A percentile compares a stretch with the other conserved stretches of the same genome.
Evolutionary conservation across 345 rosid species (phyloP).

Genomic region (Combretum micranthum): DNA sequence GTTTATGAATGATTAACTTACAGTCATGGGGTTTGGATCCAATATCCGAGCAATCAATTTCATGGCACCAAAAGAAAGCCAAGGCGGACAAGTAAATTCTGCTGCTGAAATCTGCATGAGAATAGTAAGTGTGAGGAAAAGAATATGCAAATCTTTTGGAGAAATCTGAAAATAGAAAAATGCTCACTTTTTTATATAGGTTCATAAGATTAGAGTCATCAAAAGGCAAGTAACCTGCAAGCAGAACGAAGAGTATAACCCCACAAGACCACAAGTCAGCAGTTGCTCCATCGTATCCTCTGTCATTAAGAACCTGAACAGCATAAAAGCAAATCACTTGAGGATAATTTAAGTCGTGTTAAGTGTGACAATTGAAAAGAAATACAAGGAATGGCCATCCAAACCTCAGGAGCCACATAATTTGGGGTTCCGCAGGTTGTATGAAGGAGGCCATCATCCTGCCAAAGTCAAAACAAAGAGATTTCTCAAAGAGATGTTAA

Average conservation of each 20-base stretch:
- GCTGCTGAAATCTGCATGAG: constrained; percentile 72
- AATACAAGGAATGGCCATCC: constrained; percentile 6
- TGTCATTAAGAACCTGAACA: constrained; percentile 82
- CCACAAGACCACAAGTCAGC: constrained; percentile 99
- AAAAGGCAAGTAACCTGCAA: constrained; percentile 99
- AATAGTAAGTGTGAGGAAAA: constrained; percentile 10
- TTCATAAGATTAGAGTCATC: constrained; percentile 94
- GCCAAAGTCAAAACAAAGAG: constrained; percentile 18
- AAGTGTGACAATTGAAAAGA: background rate
- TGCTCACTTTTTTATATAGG: constrained; percentile 93
- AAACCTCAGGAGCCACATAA: constrained; percentile 97
- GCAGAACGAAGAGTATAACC: constrained; percentile 90
- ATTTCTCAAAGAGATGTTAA: background rate
- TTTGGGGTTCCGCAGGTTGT: constrained; percentile 97
- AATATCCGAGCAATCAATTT: constrained; percentile 75
- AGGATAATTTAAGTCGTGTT: background rate
- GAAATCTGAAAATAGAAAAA: constrained; percentile 16
- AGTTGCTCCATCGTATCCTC: constrained; percentile 94
- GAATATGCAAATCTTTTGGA: constrained; percentile 9
- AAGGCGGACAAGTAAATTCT: constrained; percentile 89
- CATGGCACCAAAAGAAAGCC: constrained; percentile 89
- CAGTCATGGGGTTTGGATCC: constrained; percentile 93
- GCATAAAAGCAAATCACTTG: constrained; percentile 4
- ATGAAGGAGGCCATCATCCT: constrained; percentile 98
- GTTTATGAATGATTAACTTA: constrained; percentile 34